Base-by-base conservation (phyloP, 257 asterid species). In the Rauvolfia tetraphylla region DNA sequence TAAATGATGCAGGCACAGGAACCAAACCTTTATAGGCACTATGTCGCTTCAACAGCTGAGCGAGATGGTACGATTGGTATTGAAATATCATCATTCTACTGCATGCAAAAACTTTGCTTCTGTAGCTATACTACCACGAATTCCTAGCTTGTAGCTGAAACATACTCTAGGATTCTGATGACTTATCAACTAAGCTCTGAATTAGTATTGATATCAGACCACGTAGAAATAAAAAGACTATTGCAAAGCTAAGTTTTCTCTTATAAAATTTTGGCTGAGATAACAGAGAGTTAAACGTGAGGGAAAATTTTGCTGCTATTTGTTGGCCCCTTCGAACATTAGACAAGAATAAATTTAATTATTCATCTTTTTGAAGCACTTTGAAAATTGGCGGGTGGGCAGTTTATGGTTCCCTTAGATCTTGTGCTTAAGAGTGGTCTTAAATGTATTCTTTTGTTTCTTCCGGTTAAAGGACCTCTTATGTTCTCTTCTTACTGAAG, bases 11-110 rank as follows among this genome's bases (percentile, higher is more conserved):
- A 92, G 98, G 87, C 88, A 79, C 90, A 78, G 76, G 95, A 86
- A 70, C 44, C 97, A 59, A 95, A 89, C 88, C 89, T 85, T 56
- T 95, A 84, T 79, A 89, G 99, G 29, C 98, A 91, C 80, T 92
- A 86, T 81, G 93, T 91, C 54, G 88, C 98, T 83, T 88, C 96
- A 71, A 91, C 99, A 63, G 93, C 92, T 72, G 93, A 87, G 85
- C 93, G 98, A 69, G 98, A 95, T 71, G 99, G 99, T 95, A 91
- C 48, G 88, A 62, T 34, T 56, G 44, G 54, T 38, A 53, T 51
- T 71, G n/a, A n/a, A n/a, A n/a, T 56, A n/a, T 38, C 29, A 12
- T 33, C 34, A 70, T 49, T 44, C 22, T 27, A 25, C 10, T 69
- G 36, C 72, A 29, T 31, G 20, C 48, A 53, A 0, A 75, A 75